These are phyloP conservation scores for Penicillium sp. DNA, from an alignment of 2,329 filamentous ascomycete species.

Conservation along the genomic window DNA sequence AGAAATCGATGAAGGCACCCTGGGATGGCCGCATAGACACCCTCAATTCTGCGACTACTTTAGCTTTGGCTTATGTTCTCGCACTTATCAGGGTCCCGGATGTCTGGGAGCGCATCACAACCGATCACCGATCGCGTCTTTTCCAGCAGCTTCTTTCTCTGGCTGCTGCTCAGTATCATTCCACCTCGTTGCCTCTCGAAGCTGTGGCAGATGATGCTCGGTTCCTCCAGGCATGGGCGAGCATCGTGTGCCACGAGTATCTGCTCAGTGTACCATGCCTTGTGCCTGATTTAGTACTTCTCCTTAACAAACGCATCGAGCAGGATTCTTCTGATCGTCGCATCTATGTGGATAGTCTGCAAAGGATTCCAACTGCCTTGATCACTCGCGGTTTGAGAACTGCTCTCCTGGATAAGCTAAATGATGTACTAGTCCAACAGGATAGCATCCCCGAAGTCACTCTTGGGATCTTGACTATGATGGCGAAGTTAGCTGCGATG, in stretches of 20 bases:
- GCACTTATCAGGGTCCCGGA: slow-evolving; percentile 33
- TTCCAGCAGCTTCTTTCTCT: slow-evolving; percentile 36
- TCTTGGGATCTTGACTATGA: slow-evolving; percentile 38
- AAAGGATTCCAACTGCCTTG: slow-evolving; percentile 37
- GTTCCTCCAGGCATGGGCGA: slow-evolving; percentile 41
- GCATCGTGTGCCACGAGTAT: slow-evolving; percentile 42
- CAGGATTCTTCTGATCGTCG: slow-evolving; percentile 28
- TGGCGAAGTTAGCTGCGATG: slow-evolving; percentile 42
- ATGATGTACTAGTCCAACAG: slow-evolving; percentile 33
- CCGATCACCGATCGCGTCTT: slow-evolving; percentile 32
- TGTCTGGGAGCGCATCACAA: slow-evolving; percentile 30
- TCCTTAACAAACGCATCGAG: slow-evolving; percentile 36
- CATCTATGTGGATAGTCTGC: slow-evolving; percentile 37
- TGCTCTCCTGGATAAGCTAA: slow-evolving; percentile 35
- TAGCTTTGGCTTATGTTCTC: slow-evolving; percentile 37
- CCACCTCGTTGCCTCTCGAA: slow-evolving; percentile 27
- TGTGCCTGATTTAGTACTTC: slow-evolving; percentile 34
- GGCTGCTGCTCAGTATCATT: slow-evolving; percentile 30
- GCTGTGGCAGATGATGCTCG: slow-evolving; percentile 26
- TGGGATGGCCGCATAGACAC: slow-evolving; percentile 43
- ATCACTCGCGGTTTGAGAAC: slow-evolving; percentile 41
- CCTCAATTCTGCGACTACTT: slow-evolving; percentile 29
- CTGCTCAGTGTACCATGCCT: slow-evolving; percentile 35
- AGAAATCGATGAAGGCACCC: slow-evolving; percentile 25
- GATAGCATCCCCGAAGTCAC: slow-evolving; percentile 27